phyloP scores from a whole-genome alignment of 2,329 filamentous ascomycete genomes.

The Achaetomium macrosporum region DNA sequence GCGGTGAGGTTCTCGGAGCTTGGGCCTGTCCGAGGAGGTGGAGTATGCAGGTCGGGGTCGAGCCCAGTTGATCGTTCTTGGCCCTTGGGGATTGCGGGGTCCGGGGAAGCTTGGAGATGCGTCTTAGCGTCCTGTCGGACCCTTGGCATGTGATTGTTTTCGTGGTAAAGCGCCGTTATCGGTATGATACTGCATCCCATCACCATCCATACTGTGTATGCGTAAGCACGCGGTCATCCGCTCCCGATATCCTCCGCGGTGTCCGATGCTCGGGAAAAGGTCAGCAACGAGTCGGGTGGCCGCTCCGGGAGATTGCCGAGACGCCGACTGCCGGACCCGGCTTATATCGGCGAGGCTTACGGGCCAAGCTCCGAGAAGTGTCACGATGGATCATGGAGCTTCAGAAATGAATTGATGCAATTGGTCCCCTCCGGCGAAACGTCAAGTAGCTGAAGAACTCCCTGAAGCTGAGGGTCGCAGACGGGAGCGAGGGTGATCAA shows the following conservation, averaged over 20 bases:
- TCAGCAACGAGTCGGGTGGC: background rate
- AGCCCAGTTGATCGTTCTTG: background rate
- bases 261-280: constrained; percentile 14
- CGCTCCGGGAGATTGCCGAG: constrained; percentile 10
- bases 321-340: constrained; percentile 8
- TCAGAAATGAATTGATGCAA: background rate
- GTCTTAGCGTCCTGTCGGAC: background rate
- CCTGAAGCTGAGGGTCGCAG: constrained; percentile 12
- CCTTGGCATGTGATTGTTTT: background rate
- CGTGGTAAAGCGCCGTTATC: background rate
- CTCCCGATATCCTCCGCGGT: constrained; percentile 10
- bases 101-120: constrained; percentile 10
- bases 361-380: background rate
- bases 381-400: background rate
- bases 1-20: too few relatives aligned
- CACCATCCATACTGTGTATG: background rate
- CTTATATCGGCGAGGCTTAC: constrained; percentile 7
- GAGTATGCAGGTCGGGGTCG: too few relatives aligned
- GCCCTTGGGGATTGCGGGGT: constrained; percentile 6
- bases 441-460: constrained; percentile 1
- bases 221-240: constrained; percentile 7
- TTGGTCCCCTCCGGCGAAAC: constrained; percentile 1
- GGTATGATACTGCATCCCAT: background rate
- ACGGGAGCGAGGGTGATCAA: constrained; percentile 21
- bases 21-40: too few relatives aligned